phyloP scores from a whole-genome alignment of 2,329 filamentous ascomycete species.

The Decorospora gaudefroyi region DNA sequence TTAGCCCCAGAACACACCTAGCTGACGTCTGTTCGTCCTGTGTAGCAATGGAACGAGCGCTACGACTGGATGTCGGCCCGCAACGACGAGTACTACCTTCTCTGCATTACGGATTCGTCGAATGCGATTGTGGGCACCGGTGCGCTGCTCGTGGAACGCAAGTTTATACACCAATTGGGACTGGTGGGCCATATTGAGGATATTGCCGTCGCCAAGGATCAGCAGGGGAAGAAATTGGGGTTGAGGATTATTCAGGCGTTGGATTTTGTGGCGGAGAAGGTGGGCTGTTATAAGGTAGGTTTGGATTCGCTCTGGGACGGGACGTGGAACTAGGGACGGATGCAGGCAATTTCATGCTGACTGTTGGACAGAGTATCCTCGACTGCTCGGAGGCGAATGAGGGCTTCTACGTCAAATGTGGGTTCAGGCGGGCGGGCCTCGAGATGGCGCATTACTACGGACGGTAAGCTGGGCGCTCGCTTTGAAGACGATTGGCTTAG shows the following conservation, averaged over 20 bases:
- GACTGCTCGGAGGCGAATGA: slow-evolving; percentile 97
- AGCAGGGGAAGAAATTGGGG: slow-evolving; percentile 97
- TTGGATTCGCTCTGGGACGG: background rate
- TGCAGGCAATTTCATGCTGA: slow-evolving; percentile 46
- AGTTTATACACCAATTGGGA: slow-evolving; percentile 84
- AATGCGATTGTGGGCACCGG: slow-evolving; percentile 84
- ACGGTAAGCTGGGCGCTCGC: slow-evolving; percentile 15
- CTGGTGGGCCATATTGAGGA: slow-evolving; percentile 96
- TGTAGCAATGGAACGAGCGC: slow-evolving; percentile 67
- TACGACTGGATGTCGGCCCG: slow-evolving; percentile 80
- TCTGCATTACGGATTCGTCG: slow-evolving; percentile 79
- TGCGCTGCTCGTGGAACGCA: slow-evolving; percentile 87
- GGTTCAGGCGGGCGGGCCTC: slow-evolving; percentile 85
- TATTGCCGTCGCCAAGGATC: slow-evolving; percentile 90
- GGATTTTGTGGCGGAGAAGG: slow-evolving; percentile 81
- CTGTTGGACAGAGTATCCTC: slow-evolving; percentile 90
- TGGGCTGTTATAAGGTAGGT: slow-evolving; percentile 86
- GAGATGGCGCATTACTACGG: slow-evolving; percentile 96
- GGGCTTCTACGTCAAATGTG: slow-evolving; percentile 98
- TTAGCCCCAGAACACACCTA: background rate
- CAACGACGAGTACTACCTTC: slow-evolving; percentile 79
- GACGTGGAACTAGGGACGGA: background rate
- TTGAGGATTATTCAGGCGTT: slow-evolving; percentile 91
- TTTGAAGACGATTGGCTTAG: background rate
- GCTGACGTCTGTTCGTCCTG: too few species aligned